Conservation (phyloP, 257 asterid genomes). For the Solanum megistacrolobum region DNA sequence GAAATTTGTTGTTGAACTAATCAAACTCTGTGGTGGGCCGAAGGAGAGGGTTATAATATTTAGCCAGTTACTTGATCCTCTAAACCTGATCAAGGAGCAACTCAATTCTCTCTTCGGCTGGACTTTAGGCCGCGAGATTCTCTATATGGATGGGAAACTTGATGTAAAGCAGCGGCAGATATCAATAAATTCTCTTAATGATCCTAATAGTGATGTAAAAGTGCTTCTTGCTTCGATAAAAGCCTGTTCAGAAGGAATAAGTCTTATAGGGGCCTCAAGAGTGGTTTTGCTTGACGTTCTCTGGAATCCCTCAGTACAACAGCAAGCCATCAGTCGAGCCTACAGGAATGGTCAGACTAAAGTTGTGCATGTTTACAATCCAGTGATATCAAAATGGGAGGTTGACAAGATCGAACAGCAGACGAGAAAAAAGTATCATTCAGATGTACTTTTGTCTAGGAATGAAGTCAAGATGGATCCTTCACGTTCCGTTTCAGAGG, state of each 20-base stretch:
- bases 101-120: background rate
- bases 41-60: background rate
- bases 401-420: slow-evolving; percentile 31
- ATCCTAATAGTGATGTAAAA: slow-evolving; percentile 25
- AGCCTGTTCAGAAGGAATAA: slow-evolving; percentile 74
- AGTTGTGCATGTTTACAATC: slow-evolving; percentile 51
- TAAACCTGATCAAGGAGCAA: background rate
- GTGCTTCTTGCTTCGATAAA: slow-evolving; percentile 61
- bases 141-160: slow-evolving; percentile 35
- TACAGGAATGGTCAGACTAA: slow-evolving; percentile 70
- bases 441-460: slow-evolving; percentile 41
- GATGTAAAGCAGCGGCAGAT: slow-evolving; percentile 30
- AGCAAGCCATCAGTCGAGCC: slow-evolving; percentile 75
- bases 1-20: background rate
- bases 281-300: slow-evolving; percentile 69
- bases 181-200: slow-evolving; percentile 37
- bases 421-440: slow-evolving; percentile 32
- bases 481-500: slow-evolving; percentile 14
- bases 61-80: background rate
- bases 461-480: background rate
- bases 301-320: slow-evolving; percentile 71
- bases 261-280: slow-evolving; percentile 71
- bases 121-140: background rate
- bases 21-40: background rate
- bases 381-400: slow-evolving; percentile 44